phyloP scores from a whole-genome alignment of 1,284 basidiomycete species.

The Microbotryum saponariae region DNA sequence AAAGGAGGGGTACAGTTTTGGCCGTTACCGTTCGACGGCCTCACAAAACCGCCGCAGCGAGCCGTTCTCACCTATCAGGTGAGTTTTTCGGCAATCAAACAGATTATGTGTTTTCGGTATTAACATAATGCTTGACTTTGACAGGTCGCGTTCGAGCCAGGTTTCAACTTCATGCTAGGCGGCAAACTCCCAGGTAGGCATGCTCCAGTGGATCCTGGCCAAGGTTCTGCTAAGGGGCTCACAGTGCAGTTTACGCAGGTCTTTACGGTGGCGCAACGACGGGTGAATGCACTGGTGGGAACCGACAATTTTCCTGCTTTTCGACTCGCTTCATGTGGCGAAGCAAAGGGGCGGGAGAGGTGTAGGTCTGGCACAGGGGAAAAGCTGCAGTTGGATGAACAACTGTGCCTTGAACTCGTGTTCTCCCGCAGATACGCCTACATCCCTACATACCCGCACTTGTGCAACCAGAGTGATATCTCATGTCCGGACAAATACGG shows the following conservation, averaged over 20 bases:
- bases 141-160: conserved; percentile 20
- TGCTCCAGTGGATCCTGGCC: conserved; percentile 2
- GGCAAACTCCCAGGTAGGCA: conserved; percentile 30
- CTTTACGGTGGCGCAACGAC: no score
- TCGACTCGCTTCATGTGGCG: conserved; percentile 25
- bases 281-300: conserved; percentile 14
- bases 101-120: no score
- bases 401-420: conserved; percentile 15
- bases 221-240: neutral
- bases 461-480: conserved; percentile 18
- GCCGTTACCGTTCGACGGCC: no score
- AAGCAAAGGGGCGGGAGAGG: conserved; percentile 13
- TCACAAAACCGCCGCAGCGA: neutral
- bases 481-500: conserved; percentile 19
- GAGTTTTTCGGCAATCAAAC: neutral
- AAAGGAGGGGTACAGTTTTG: no score
- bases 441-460: conserved; percentile 2
- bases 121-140: neutral
- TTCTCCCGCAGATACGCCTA: conserved; percentile 22
- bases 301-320: conserved; percentile 6
- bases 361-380: neutral
- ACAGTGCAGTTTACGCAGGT: neutral
- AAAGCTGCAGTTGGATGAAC: neutral
- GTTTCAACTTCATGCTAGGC: conserved; percentile 26
- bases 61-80: conserved; percentile 22